Base-by-base conservation (phyloP, 306 rosid species). In the Lagenaria siceraria region DNA sequence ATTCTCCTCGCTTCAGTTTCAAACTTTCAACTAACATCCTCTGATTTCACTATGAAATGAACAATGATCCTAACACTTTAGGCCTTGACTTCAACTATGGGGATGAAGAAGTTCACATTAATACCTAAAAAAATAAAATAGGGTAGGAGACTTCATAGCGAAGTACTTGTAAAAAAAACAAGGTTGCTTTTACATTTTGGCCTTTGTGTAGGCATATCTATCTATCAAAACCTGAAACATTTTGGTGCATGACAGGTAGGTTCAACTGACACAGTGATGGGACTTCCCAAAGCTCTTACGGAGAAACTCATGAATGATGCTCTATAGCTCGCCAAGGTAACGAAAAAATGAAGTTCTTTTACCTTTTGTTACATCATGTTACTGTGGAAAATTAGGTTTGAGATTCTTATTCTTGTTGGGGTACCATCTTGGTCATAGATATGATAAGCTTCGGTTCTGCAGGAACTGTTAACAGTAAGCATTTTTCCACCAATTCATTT, bases 191-290 rank as follows among this genome's bases (percentile, higher is more conserved):
- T 10, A 65, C 53, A 68, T 68, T 40, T 68, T 68, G 31, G 11
- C 54, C 18, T 18, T 64, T 64, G 36, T 46, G 22, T 46, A 70
- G 58, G 27, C 56, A 12, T 62, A 43, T 25, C 75, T 40, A 46
- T 70, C 58, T 24, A 70, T 25, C 43, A 72, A 29, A 24, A 8
- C 53, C 74, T 84, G 63, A 65, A 53, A 10, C 25, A 51, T 38
- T 49, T 70, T 42, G 35, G 52, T 79, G 27, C 77, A 69, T 82
- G 81, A 42, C 85, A 92, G 98, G 82, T 95, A 64, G 97, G 97
- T 12, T 84, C 93, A 42, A 74, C 85, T 42, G 97, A 95, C 86
- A 87, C 97, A 0, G 93, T 92, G 77, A 95, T 95, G 98, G 97
- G 98, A 87, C 94, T 95, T 80, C 85, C 98, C 73, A 95, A 81